Evolutionary conservation across 75 land plant species (phyloP).

Genomic region (Cupressus sempervirens): DNA sequence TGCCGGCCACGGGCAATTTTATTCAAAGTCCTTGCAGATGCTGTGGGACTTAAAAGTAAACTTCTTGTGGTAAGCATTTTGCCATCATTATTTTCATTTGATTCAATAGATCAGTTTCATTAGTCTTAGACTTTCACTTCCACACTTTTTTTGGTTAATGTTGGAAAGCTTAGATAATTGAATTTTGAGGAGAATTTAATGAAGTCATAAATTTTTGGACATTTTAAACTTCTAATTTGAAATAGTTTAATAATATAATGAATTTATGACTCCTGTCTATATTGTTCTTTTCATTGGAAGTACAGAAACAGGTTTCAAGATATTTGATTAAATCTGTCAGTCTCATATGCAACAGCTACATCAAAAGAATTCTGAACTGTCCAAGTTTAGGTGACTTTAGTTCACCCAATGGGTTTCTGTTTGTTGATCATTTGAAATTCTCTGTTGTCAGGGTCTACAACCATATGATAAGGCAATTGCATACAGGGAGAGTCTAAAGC

Average conservation of each 20-base stretch:
- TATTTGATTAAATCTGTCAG: neutral
- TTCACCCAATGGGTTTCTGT: neutral
- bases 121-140: neutral
- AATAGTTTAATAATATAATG: neutral
- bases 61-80: slow-evolving; percentile 75
- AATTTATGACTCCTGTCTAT: neutral
- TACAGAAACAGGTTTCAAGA: neutral
- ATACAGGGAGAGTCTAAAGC: slow-evolving; percentile 64
- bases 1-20: slow-evolving; percentile 91
- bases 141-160: neutral
- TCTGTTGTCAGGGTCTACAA: slow-evolving; percentile 48
- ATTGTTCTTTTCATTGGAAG: neutral
- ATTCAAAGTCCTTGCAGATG: slow-evolving; percentile 93
- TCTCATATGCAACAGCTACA: neutral
- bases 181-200: neutral
- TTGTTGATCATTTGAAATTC: neutral
- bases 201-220: neutral
- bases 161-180: neutral
- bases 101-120: neutral
- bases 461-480: slow-evolving; percentile 42
- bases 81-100: neutral
- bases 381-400: neutral
- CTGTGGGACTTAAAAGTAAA: slow-evolving; percentile 79
- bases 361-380: neutral
- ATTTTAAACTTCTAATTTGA: neutral